These are phyloP conservation scores for Delitschia confertaspora DNA, from an alignment of 495 filamentous ascomycete species.

Conservation along the genomic window DNA sequence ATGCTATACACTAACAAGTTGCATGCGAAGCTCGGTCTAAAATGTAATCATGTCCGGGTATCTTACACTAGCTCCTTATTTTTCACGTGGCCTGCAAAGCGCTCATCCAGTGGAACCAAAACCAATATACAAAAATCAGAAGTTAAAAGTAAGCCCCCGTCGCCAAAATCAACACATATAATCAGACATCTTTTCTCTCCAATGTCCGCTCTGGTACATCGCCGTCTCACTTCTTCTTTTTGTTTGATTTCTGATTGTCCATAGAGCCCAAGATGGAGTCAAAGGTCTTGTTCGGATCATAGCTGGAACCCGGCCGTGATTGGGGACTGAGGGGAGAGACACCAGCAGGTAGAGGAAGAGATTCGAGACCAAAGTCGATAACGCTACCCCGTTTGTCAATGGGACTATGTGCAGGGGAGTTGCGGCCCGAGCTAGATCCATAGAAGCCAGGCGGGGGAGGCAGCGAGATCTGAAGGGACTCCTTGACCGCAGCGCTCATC, in stretches of 20 bases:
- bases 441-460: constrained; percentile 13
- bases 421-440: constrained; percentile 1
- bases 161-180: no score
- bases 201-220: no score
- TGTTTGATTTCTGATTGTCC: constrained; percentile 36
- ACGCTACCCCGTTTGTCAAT: constrained; percentile 27
- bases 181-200: no score
- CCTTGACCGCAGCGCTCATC: constrained; percentile 24
- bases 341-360: constrained; percentile 34
- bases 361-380: constrained; percentile 33
- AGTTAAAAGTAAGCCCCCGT: no score
- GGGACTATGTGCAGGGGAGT: constrained; percentile 17
- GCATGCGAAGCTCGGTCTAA: no score
- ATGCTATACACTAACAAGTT: no score
- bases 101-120: no score
- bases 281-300: constrained; percentile 46
- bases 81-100: no score
- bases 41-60: no score
- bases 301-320: constrained; percentile 17
- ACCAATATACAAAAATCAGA: no score
- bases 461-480: constrained; percentile 12
- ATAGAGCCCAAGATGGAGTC: constrained; percentile 53
- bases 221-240: constrained; percentile 35
- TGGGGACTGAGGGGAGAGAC: constrained; percentile 22
- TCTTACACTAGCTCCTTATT: no score